Evolutionary conservation across 2,329 filamentous ascomycete species (phyloP), one percentile per base, ranked within the genome.

Genomic region (Aspergillus felis): DNA sequence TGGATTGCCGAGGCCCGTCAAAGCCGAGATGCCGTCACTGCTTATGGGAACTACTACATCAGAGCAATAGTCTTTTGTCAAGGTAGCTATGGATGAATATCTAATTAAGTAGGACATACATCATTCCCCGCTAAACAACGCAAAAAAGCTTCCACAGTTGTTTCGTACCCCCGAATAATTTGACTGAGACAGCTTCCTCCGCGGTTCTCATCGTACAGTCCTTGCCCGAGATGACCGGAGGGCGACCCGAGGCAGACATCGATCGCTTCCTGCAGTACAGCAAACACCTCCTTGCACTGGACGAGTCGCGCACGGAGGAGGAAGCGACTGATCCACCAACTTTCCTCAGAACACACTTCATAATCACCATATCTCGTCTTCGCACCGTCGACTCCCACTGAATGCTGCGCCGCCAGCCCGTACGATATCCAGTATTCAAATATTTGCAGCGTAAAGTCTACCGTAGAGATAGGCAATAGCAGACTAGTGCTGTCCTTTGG

Each of bases 371-470:
- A 73, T 20, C 63, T 61, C 22, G 69, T 60, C 42, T 61, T 60
- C 28, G 60, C 24, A 57, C 56, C 3, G 58, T 61, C 51, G 28
- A 10, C 24, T 27, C 4, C 22, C 29, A 28, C 46, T 6, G 38
- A 22, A 22, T 41, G 20, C 28, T 49, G 57, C 10, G 55, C 47
- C 20, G 57, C 51, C 46, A 58, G 55, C 51, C 69, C 66, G 25
- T 63, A 66, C 35, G 65, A 64, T n/a, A 71, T 61, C 63, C 69
- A 70, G 56, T 67, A 68, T 22, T 70, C 67, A 41, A 73, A 68
- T 4, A 72, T 47, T 25, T 73, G 68, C 20, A 74, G 60, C 3
- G 63, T 64, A 8, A 66, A 51, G 32, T 73, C 71, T n/a, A 74
- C 59, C 2, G 66, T 66, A 1, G 69, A 72, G 27, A 70, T 65